Conservation (phyloP, 2,329 filamentous ascomycete species). For the Ilyonectria sp. region DNA sequence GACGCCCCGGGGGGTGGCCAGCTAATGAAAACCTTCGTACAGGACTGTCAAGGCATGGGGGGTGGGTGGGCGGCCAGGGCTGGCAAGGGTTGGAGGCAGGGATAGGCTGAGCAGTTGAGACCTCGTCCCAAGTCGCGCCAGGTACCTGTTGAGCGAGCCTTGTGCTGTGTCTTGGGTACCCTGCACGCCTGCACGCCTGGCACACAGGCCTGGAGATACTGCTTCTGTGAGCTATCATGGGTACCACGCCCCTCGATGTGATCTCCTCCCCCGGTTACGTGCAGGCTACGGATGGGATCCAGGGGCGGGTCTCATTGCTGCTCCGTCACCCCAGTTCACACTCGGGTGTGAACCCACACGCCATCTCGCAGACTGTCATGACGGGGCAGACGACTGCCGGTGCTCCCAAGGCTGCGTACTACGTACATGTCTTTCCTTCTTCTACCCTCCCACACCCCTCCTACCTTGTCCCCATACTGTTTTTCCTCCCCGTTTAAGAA, state of each 20-base stretch:
- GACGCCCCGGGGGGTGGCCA: constrained; percentile 40
- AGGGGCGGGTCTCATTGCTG: constrained; percentile 45
- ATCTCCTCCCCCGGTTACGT: constrained; percentile 43
- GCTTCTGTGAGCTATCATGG: constrained; percentile 24
- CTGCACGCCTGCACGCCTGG: constrained; percentile 10
- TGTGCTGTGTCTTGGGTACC: constrained; percentile 3
- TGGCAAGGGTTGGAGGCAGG: constrained; percentile 43
- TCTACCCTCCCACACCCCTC: constrained; percentile 55
- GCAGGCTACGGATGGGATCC: constrained; percentile 34
- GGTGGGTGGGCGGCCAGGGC: constrained; percentile 27
- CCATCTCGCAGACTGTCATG: constrained; percentile 50
- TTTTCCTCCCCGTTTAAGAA: constrained; percentile 47
- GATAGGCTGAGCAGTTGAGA: constrained; percentile 41
- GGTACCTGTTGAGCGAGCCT: constrained; percentile 44
- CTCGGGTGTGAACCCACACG: constrained; percentile 50
- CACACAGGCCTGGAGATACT: background rate
- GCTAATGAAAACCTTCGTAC: constrained; percentile 44
- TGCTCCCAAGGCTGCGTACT: constrained; percentile 46
- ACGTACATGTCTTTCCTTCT: constrained; percentile 52
- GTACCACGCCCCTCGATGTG: constrained; percentile 27
- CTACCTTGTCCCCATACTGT: constrained; percentile 41
- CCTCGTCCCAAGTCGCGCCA: constrained; percentile 44
- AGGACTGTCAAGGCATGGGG: constrained; percentile 45
- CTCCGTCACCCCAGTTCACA: constrained; percentile 46
- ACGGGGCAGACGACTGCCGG: constrained; percentile 47